phyloP scores from a whole-genome alignment of 306 rosid species.

The Dryas octopetala region DNA sequence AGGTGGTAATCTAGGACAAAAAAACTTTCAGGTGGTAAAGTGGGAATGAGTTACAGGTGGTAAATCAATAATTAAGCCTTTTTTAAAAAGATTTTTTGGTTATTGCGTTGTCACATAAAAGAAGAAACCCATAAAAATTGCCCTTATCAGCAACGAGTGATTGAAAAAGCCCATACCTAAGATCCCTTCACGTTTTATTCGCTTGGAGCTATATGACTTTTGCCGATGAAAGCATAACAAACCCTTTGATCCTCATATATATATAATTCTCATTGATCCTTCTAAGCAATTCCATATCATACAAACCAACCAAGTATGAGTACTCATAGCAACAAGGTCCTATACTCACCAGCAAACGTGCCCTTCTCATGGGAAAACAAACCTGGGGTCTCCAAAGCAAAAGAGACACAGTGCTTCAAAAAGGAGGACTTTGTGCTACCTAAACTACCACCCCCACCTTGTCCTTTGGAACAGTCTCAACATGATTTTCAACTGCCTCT shows the following conservation, averaged over 20 bases:
- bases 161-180: neutral
- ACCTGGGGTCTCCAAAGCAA: constrained; percentile 52
- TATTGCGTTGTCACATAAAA: neutral
- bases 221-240: neutral
- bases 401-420: too few species aligned
- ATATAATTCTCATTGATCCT: neutral
- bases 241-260: neutral
- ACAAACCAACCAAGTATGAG: neutral
- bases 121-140: neutral
- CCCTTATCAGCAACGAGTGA: neutral
- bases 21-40: too few species aligned
- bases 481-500: constrained; percentile 58
- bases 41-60: too few species aligned
- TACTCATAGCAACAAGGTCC: constrained; percentile 7
- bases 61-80: too few species aligned
- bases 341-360: constrained; percentile 30
- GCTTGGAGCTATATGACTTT: constrained; percentile 16
- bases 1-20: too few species aligned
- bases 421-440: too few species aligned
- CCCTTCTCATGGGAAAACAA: constrained; percentile 84
- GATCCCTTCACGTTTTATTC: constrained; percentile 31
- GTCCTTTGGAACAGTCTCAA: neutral
- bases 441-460: constrained; percentile 60
- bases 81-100: too few species aligned
- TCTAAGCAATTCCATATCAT: neutral